Percentiles rank a stretch among this genome's conserved stretches.
Evolutionary conservation across 2,329 filamentous ascomycete species (phyloP).

Genomic region (Pseudogymnoascus sp.): DNA sequence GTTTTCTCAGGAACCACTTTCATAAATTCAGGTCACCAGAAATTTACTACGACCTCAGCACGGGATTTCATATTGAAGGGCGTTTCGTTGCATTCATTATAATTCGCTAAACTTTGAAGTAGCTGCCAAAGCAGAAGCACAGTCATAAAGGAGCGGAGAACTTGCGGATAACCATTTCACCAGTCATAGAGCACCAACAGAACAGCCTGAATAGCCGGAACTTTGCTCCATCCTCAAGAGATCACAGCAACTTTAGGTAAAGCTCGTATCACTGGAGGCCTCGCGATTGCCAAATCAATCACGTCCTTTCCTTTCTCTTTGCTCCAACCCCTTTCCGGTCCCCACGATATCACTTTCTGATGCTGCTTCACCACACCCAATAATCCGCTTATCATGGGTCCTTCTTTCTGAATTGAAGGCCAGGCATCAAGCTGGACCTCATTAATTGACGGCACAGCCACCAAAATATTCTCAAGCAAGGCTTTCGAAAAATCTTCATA

Average conservation of each 20-base stretch:
- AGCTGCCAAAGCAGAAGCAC: neutral
- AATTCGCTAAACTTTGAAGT: neutral
- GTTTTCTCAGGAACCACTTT: neutral
- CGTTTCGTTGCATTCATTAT: neutral
- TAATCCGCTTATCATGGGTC: slow-evolving; percentile 55
- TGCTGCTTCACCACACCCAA: slow-evolving; percentile 42
- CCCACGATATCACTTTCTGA: slow-evolving; percentile 54
- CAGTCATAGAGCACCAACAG: neutral
- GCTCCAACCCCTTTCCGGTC: slow-evolving; percentile 58
- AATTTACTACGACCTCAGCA: neutral
- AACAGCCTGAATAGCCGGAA: neutral
- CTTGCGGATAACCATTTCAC: neutral
- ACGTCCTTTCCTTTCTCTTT: slow-evolving; percentile 29
- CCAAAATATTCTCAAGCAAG: slow-evolving; percentile 49
- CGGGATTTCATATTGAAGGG: neutral
- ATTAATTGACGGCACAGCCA: slow-evolving; percentile 46
- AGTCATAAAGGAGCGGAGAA: neutral
- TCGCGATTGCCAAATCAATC: slow-evolving; percentile 2
- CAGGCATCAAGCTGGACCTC: slow-evolving; percentile 64
- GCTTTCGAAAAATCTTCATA: slow-evolving; percentile 59
- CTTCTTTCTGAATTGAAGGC: slow-evolving; percentile 54
- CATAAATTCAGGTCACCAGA: neutral
- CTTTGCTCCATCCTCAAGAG: neutral
- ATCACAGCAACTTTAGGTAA: neutral
- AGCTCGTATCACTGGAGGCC: neutral